phyloP scores from a whole-genome alignment of 192 early-diverging fungal genomes.

The Umbelopsis vinacea region DNA sequence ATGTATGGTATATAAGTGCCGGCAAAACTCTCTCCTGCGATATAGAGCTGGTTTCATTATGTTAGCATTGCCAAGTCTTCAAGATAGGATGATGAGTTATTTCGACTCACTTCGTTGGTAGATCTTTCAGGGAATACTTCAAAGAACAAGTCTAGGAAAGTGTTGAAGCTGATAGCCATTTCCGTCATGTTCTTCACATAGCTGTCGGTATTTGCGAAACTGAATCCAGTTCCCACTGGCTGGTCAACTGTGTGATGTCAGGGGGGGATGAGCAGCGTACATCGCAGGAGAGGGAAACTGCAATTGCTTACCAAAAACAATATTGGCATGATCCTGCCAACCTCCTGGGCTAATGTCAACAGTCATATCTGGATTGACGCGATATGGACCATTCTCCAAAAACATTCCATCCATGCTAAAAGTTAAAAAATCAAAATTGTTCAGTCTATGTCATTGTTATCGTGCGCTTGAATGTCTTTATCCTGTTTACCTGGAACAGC shows the following conservation, averaged over 20 bases:
- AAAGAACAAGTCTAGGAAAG: conserved; percentile 56
- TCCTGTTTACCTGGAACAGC: conserved; percentile 28
- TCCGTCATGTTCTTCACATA: conserved; percentile 45
- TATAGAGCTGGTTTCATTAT: conserved; percentile 51
- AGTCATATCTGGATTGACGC: conserved; percentile 46
- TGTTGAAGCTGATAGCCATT: conserved; percentile 54
- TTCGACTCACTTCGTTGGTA: conserved; percentile 44
- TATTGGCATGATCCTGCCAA: conserved; percentile 66
- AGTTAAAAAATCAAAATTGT: not conserved
- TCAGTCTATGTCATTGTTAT: not conserved
- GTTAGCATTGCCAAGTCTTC: not conserved
- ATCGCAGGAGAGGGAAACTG: not conserved
- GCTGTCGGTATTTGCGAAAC: conserved; percentile 44
- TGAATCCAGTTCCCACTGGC: conserved; percentile 67
- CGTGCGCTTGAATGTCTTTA: not conserved
- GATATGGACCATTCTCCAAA: conserved; percentile 61
- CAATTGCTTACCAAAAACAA: conserved; percentile 53
- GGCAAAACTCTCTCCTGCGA: conserved; percentile 68
- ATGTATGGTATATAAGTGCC: conserved; percentile 70
- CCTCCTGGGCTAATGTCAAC: conserved; percentile 48
- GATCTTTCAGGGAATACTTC: conserved; percentile 53
- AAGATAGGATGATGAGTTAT: not conserved
- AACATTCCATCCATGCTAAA: conserved; percentile 69
- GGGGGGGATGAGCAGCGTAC: not conserved
- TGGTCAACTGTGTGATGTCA: conserved; percentile 56